Conservation (phyloP, 139 green algal species). For the Zygnema cylindricum region DNA sequence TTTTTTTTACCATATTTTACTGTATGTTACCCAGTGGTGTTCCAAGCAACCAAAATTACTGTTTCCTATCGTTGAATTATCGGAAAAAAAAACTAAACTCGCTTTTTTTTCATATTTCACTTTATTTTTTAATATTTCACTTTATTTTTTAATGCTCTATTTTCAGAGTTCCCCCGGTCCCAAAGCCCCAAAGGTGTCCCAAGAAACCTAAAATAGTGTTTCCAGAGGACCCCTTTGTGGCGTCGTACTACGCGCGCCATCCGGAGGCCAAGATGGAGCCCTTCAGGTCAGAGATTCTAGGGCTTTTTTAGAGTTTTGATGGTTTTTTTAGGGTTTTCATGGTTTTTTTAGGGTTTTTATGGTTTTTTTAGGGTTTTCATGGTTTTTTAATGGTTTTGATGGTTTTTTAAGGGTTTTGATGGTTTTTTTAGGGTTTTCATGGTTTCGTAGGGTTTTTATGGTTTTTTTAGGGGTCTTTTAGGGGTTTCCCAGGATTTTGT, state of each 20-base stretch:
- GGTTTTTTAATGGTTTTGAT: no score
- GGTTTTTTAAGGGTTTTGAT: no score
- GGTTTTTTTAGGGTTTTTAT: no score
- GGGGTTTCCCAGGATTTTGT: no score
- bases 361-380: no score
- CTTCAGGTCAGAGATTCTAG: conserved; percentile 45
- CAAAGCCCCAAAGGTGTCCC: conserved; percentile 22
- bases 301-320: no score
- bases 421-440: no score
- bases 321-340: no score
- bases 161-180: background rate
- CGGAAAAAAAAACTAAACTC: background rate
- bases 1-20: background rate
- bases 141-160: background rate
- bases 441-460: no score
- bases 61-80: background rate
- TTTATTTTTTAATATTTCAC: background rate
- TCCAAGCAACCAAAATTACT: background rate
- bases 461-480: no score
- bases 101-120: background rate
- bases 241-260: conserved; percentile 51
- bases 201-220: conserved; percentile 30
- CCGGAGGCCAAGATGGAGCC: conserved; percentile 39
- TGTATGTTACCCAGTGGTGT: no score
- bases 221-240: conserved; percentile 42